Conservation (phyloP, 1,284 basidiomycete species). For the Phellopilus nigrolimitatus region DNA sequence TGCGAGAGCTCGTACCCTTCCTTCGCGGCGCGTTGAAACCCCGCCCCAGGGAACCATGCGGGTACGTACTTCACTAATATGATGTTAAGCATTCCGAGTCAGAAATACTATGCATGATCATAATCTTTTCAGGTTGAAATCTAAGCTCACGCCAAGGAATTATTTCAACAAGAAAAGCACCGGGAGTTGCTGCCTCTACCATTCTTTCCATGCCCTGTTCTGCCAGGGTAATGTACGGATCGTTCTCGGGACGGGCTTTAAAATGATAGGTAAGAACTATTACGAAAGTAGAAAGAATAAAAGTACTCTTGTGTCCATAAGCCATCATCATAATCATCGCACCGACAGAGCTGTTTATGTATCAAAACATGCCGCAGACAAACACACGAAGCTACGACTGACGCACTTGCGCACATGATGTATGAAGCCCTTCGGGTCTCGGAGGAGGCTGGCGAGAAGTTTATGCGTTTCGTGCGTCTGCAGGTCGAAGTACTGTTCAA, state of each 20-base stretch:
- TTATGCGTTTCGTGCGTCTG: slow-evolving; percentile 23
- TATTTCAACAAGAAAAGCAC: slow-evolving; percentile 13
- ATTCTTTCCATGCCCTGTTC: slow-evolving; percentile 5
- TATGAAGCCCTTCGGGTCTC: slow-evolving; percentile 23
- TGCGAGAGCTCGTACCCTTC: background rate
- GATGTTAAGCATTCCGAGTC: too few species aligned
- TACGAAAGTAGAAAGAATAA: background rate
- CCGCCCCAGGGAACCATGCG: slow-evolving; percentile 12
- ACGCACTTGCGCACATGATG: slow-evolving; percentile 25
- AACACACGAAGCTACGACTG: background rate
- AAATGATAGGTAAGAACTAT: background rate
- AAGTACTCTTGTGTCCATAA: slow-evolving; percentile 17
- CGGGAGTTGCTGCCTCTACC: background rate
- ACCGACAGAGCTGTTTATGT: background rate
- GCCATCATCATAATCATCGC: slow-evolving; percentile 14
- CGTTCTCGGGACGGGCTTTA: background rate
- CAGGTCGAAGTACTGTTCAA: slow-evolving; percentile 21
- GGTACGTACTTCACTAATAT: slow-evolving; percentile 10
- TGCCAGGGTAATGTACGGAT: slow-evolving; percentile 10
- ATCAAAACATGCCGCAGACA: background rate
- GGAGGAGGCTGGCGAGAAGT: slow-evolving; percentile 23
- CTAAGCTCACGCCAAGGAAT: background rate
- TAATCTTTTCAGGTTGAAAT: too few species aligned
- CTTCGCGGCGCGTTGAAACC: slow-evolving; percentile 1
- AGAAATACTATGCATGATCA: too few species aligned